These are phyloP conservation scores for Sclerotiophoma versabilis DNA, from an alignment of 2,329 filamentous ascomycete species.

Conservation along the genomic window DNA sequence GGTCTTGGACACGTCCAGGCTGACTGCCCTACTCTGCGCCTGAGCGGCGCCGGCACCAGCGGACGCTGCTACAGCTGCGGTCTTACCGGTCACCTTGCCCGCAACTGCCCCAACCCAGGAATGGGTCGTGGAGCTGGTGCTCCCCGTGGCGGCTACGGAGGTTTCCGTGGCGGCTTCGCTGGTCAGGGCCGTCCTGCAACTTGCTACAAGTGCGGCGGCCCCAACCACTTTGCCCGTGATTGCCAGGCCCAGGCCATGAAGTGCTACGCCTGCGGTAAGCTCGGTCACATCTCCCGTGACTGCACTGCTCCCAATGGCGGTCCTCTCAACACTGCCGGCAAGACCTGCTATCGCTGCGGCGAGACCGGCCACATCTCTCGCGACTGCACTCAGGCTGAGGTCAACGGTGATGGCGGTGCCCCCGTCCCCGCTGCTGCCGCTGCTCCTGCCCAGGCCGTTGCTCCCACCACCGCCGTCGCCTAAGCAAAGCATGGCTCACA, in stretches of 20 bases:
- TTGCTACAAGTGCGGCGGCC: conserved; percentile 77
- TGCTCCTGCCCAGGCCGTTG: conserved; percentile 46
- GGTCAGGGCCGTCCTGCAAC: conserved; percentile 70
- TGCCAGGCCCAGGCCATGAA: conserved; percentile 99
- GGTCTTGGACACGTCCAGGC: conserved; percentile 97
- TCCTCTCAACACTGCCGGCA: conserved; percentile 92
- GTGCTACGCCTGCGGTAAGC: conserved; percentile 96
- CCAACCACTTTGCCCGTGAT: conserved; percentile 97
- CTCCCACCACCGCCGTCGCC: conserved; percentile 52
- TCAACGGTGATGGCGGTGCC: conserved; percentile 52
- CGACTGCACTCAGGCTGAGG: conserved; percentile 83
- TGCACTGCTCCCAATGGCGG: conserved; percentile 97
- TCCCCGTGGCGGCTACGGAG: conserved; percentile 74
- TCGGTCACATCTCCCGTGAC: conserved; percentile 89
- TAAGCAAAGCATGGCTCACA: conserved; percentile 27
- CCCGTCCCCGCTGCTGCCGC: conserved; percentile 32
- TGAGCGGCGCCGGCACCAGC: conserved; percentile 80
- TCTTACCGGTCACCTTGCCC: conserved; percentile 89
- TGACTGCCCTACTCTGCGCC: conserved; percentile 93
- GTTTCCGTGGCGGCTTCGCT: conserved; percentile 76
- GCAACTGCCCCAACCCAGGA: conserved; percentile 82
- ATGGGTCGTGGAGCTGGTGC: conserved; percentile 69
- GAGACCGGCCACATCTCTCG: conserved; percentile 95
- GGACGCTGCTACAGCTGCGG: conserved; percentile 98
- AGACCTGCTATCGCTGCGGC: conserved; percentile 98